phyloP scores from a whole-genome alignment of 1,139 yeast genomes.

The Pichia sp. region DNA sequence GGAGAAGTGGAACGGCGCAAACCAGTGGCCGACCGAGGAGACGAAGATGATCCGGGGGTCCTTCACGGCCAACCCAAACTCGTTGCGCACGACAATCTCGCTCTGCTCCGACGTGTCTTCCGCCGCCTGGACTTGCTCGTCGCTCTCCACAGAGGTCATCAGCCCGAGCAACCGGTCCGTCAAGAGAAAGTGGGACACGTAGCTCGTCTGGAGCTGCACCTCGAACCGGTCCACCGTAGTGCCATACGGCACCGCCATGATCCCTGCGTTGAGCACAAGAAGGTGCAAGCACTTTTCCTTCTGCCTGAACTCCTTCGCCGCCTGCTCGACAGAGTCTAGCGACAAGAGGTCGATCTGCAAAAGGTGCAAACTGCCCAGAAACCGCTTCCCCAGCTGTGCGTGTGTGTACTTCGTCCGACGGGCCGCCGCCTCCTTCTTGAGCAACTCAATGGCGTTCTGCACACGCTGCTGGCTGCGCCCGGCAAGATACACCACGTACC shows the following conservation, averaged over 20 bases:
- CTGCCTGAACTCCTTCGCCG: conserved; percentile 46
- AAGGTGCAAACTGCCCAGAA: conserved; percentile 55
- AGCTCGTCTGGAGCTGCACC: conserved; percentile 75
- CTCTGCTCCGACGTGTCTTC: neutral
- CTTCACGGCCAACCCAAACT: conserved; percentile 16
- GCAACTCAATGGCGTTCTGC: conserved; percentile 49
- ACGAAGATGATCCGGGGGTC: conserved; percentile 61
- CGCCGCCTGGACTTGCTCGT: neutral
- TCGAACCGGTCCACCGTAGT: conserved; percentile 65
- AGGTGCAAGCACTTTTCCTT: conserved; percentile 55
- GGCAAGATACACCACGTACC: conserved; percentile 67
- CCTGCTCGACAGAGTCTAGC: conserved; percentile 52
- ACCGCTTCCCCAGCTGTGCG: conserved; percentile 26
- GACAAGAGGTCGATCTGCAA: conserved; percentile 61
- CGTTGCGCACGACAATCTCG: conserved; percentile 6
- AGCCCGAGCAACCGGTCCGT: conserved; percentile 58
- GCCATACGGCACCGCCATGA: conserved; percentile 71
- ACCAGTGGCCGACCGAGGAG: conserved; percentile 65
- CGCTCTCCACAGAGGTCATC: conserved; percentile 37
- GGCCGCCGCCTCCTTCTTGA: conserved; percentile 48
- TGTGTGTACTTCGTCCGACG: conserved; percentile 29
- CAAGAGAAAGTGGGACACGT: conserved; percentile 68
- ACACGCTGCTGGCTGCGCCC: conserved; percentile 61
- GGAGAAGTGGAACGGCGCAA: conserved; percentile 49
- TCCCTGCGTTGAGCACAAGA: conserved; percentile 76